These are phyloP conservation scores for Pulveroboletus sp. DNA, from an alignment of 768 basidiomycete species.

Conservation along the genomic window DNA sequence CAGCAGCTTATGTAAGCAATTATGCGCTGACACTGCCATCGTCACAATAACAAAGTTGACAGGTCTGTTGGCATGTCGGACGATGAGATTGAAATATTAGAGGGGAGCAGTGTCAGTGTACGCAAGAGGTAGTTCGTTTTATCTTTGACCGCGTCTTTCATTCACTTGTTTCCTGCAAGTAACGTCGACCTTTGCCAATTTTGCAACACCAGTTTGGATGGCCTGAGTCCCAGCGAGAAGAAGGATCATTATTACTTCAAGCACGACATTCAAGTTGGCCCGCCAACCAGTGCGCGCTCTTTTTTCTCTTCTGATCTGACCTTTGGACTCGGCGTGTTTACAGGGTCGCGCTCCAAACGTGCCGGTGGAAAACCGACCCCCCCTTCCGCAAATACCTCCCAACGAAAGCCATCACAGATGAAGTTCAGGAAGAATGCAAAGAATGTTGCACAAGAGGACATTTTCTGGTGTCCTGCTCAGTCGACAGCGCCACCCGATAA, in stretches of 20 bases:
- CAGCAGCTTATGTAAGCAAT: slow-evolving; percentile 24
- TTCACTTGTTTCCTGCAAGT: slow-evolving; percentile 6
- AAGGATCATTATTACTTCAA: slow-evolving; percentile 50
- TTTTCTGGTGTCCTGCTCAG: slow-evolving; percentile 64
- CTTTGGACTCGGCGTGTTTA: neutral
- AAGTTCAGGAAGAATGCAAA: slow-evolving; percentile 13
- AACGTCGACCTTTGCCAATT: slow-evolving; percentile 47
- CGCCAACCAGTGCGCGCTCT: slow-evolving; percentile 14
- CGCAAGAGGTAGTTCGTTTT: slow-evolving; percentile 11
- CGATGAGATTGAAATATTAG: slow-evolving; percentile 27
- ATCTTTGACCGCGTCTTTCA: neutral
- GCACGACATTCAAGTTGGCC: slow-evolving; percentile 42
- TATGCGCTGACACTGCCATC: slow-evolving; percentile 9
- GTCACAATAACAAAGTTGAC: neutral
- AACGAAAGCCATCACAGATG: neutral
- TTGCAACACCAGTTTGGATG: slow-evolving; percentile 44
- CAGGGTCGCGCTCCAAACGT: slow-evolving; percentile 13
- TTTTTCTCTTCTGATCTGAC: neutral
- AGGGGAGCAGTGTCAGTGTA: neutral
- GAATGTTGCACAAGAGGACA: slow-evolving; percentile 33
- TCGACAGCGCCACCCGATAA: slow-evolving; percentile 46
- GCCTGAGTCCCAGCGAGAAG: slow-evolving; percentile 37
- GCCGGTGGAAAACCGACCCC: slow-evolving; percentile 17
- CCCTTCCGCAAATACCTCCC: neutral
- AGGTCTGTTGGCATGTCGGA: slow-evolving; percentile 16